Percentiles rank a stretch among this genome's conserved stretches.
Evolutionary conservation across 805 yeast species (phyloP).

Genomic region (Cyberlindnera meyerae): DNA sequence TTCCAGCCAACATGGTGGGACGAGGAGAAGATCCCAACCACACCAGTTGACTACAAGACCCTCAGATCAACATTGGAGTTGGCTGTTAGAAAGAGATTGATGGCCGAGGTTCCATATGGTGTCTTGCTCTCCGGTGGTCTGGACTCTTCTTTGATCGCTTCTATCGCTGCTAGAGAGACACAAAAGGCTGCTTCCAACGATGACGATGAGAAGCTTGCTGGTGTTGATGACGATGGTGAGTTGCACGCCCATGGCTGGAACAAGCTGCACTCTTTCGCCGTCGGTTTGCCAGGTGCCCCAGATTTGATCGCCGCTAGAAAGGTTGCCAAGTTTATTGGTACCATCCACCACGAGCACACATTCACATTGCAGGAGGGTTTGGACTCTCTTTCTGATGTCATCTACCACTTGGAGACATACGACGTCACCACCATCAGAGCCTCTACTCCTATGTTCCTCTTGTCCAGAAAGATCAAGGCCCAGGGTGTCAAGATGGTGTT

Average conservation of each 20-base stretch:
- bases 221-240: constrained; percentile 86
- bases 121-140: constrained; percentile 96
- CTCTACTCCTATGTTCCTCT: constrained; percentile 96
- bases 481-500: constrained; percentile 99
- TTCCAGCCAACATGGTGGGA: constrained; percentile 96
- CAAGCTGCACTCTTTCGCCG: constrained; percentile 90
- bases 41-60: constrained; percentile 64
- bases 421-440: constrained; percentile 99
- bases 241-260: constrained; percentile 74
- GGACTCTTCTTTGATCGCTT: constrained; percentile 92
- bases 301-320: constrained; percentile 94
- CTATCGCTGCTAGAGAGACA: constrained; percentile 97
- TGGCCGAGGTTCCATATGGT: constrained; percentile 99
- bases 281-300: constrained; percentile 97
- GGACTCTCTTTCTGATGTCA: constrained; percentile 92
- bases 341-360: constrained; percentile 96
- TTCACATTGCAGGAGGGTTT: constrained; percentile 96
- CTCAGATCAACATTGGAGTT: constrained; percentile 82
- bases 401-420: constrained; percentile 92
- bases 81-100: constrained; percentile 97
- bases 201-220: constrained; percentile 63
- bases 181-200: constrained; percentile 55
- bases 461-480: constrained; percentile 96
- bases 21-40: constrained; percentile 65
- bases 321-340: constrained; percentile 94